phyloP scores from a whole-genome alignment of 805 yeast genomes.

The Tetrapisispora phaffii region DNA sequence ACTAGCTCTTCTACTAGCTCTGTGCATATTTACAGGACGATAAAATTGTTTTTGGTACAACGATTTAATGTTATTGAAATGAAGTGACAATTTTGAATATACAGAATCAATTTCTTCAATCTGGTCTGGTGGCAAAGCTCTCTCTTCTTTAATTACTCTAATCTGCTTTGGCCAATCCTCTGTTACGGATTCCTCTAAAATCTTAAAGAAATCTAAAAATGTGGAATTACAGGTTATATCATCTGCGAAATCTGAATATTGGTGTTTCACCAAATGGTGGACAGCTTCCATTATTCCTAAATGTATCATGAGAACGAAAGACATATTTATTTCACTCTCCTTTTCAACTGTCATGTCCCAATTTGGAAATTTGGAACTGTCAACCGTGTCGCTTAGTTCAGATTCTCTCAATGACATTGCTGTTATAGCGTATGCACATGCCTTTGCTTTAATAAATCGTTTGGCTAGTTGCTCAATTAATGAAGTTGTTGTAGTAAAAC shows the following conservation, averaged over 20 bases:
- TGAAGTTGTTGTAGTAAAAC: constrained; percentile 49
- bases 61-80: constrained; percentile 59
- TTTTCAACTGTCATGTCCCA: constrained; percentile 41
- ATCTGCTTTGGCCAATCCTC: constrained; percentile 40
- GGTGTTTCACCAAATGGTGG: constrained; percentile 57
- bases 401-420: constrained; percentile 19
- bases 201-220: constrained; percentile 54
- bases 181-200: constrained; percentile 56
- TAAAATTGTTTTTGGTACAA: constrained; percentile 60
- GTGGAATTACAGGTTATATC: constrained; percentile 49
- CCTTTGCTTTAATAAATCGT: constrained; percentile 52
- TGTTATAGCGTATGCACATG: constrained; percentile 49
- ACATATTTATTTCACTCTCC: constrained; percentile 49
- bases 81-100: constrained; percentile 27
- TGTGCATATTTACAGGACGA: constrained; percentile 38
- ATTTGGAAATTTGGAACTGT: constrained; percentile 39
- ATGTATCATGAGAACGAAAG: constrained; percentile 65
- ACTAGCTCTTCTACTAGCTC: constrained; percentile 16
- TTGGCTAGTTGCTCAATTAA: constrained; percentile 43
- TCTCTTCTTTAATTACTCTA: constrained; percentile 26
- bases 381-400: background rate
- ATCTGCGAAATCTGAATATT: constrained; percentile 66
- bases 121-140: constrained; percentile 6
- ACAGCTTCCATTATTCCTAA: constrained; percentile 72
- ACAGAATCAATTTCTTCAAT: constrained; percentile 21